Evolutionary conservation across 139 green algal genomes (phyloP).

Genomic region (Closterium sp.): DNA sequence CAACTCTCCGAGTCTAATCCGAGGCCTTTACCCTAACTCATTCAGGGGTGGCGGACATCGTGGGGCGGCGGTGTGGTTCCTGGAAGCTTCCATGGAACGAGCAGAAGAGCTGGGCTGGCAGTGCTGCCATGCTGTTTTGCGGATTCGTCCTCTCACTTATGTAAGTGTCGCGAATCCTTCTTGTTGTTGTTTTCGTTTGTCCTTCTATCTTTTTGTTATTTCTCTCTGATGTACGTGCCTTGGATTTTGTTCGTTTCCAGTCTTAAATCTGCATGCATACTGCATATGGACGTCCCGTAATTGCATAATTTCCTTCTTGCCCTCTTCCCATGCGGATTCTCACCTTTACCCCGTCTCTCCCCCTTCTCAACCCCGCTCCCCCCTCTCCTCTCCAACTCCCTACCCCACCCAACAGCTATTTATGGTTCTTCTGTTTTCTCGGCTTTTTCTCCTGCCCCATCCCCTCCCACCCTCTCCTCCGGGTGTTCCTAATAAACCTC

Average conservation of each 20-base stretch:
- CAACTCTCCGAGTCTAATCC: too few species aligned
- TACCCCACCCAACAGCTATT: not conserved
- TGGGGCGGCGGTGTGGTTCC: conserved; percentile 70
- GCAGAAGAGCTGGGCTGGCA: conserved; percentile 84
- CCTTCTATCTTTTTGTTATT: too few species aligned
- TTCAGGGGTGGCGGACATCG: conserved; percentile 82
- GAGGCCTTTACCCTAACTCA: too few species aligned
- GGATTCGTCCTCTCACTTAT: not conserved
- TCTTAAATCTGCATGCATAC: too few species aligned
- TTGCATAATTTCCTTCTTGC: too few species aligned
- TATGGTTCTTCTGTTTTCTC: not conserved
- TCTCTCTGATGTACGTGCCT: too few species aligned
- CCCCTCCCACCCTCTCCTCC: not conserved
- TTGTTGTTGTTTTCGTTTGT: too few species aligned
- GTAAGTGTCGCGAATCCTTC: too few species aligned
- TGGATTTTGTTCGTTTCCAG: too few species aligned
- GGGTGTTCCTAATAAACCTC: not conserved
- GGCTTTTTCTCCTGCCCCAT: not conserved
- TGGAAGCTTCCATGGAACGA: conserved; percentile 78
- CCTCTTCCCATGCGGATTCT: not conserved
- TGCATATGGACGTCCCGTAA: too few species aligned
- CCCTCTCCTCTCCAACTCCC: not conserved
- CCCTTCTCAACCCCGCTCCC: not conserved
- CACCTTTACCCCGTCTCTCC: not conserved
- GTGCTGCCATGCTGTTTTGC: conserved; percentile 75